Base-by-base conservation (phyloP, 331 rosid species). In the Quercus phellos region DNA sequence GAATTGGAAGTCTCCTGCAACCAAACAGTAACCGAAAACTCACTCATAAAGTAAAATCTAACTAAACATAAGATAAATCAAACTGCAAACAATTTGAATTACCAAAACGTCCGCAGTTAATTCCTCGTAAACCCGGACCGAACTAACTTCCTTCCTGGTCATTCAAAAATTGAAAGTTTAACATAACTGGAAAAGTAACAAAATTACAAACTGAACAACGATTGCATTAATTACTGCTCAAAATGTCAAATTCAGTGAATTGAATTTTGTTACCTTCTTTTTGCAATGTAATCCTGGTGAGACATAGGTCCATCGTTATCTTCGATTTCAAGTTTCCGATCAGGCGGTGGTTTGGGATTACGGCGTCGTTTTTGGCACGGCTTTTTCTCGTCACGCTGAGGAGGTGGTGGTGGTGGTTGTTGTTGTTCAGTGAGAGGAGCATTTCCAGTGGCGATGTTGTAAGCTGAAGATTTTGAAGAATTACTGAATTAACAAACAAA, bases 41-140 rank as follows among this genome's bases (percentile, higher is more conserved):
- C 77, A 78, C 58, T 21, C 74, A 61, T 2, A 60, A 72, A 79
- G 59, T 73, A 72, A 50, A 35, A 66, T 74, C 26, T 58, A 70
- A 29, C 13, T 7, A 83, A 59, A 30, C 34, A 24, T 29, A 8
- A 27, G 76, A n/a, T 27, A 55, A 70, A 79, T 26, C 18, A 42
- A 46, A 38, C 46, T 7, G 46, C 46, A 50, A 64, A 11, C 8
- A 34, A 76, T 27, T 66, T 21, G 60, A 85, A 46, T 84, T 84
- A 91, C 97, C 98, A 88, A 78, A 12, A 88, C 88, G 72, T 91
- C 95, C 18, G 84, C 88, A n/a, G 87, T 53, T 74, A 93, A 79
- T 70, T 79, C 86, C 55, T 80, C 77, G 51, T 55, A 76, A 64
- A 79, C 77, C 70, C 72, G 81, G 26, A 85, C 60, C 30, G 77